phyloP scores from a whole-genome alignment of 1,284 basidiomycete species.

The Cryptococcus amylolentus region DNA sequence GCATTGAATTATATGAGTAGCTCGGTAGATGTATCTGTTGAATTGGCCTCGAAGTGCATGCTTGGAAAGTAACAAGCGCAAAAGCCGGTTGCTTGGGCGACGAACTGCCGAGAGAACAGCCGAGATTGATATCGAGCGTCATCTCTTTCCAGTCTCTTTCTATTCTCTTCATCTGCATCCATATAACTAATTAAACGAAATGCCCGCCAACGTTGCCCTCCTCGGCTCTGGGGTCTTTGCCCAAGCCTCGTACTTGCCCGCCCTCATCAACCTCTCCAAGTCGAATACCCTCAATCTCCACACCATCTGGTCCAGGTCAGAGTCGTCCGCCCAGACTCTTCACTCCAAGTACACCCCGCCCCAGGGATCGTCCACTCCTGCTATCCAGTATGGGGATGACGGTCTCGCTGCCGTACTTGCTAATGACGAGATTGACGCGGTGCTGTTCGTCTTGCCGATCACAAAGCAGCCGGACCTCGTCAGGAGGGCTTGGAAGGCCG shows the following conservation, averaged over 20 bases:
- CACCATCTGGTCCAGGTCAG: slow-evolving; percentile 75
- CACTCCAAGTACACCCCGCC: slow-evolving; percentile 44
- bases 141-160: too few species aligned
- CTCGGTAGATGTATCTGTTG: too few species aligned
- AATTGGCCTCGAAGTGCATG: too few species aligned
- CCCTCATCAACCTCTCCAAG: slow-evolving; percentile 55
- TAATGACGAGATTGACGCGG: slow-evolving; percentile 63
- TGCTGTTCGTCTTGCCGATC: slow-evolving; percentile 75
- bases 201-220: slow-evolving; percentile 36
- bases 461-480: slow-evolving; percentile 66
- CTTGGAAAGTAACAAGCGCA: too few species aligned
- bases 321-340: slow-evolving; percentile 57
- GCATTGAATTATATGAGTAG: too few species aligned
- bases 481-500: slow-evolving; percentile 56
- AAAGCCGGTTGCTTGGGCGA: too few species aligned
- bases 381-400: slow-evolving; percentile 59
- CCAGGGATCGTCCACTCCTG: slow-evolving; percentile 41
- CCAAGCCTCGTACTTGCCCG: slow-evolving; percentile 63
- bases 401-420: slow-evolving; percentile 63
- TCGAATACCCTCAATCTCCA: slow-evolving; percentile 55
- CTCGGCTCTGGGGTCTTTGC: slow-evolving; percentile 46
- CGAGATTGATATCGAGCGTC: too few species aligned
- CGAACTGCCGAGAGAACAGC: too few species aligned
- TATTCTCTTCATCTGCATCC: neutral
- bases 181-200: slow-evolving; percentile 5